These are phyloP conservation scores for Geranium brycei DNA, from an alignment of 345 rosid genomes.

Conservation along the genomic window DNA sequence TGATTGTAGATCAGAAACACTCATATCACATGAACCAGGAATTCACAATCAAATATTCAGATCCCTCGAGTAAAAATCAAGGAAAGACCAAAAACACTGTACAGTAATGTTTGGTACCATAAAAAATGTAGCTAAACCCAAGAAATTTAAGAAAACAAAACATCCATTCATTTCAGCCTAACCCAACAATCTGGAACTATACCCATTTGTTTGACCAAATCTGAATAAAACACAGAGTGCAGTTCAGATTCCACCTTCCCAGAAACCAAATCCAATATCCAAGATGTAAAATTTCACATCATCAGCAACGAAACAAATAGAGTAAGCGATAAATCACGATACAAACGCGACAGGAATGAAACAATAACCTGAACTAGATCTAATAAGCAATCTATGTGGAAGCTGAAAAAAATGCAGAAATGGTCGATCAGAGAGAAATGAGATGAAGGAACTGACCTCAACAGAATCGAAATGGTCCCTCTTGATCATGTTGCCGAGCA, in stretches of 20 bases:
- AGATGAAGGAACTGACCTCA: slow-evolving; percentile 27
- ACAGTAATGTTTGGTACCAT: background rate
- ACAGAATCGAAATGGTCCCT: slow-evolving; percentile 75
- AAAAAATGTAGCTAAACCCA: background rate
- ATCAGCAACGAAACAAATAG: background rate
- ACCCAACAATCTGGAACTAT: background rate
- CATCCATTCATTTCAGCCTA: background rate
- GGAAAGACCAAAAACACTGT: background rate
- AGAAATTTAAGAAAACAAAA: background rate
- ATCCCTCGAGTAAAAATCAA: background rate
- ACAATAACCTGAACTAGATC: too few species aligned
- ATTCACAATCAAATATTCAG: background rate
- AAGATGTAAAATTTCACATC: background rate
- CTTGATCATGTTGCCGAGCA: slow-evolving; percentile 97
- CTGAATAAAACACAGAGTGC: background rate
- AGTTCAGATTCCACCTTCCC: too few species aligned
- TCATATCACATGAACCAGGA: background rate
- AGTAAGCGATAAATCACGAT: background rate
- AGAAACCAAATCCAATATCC: background rate
- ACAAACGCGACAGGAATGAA: too few species aligned
- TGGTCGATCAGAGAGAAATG: background rate
- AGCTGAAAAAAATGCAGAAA: too few species aligned
- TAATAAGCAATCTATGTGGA: too few species aligned
- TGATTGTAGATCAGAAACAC: background rate
- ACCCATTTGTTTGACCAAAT: background rate